Evolutionary conservation across 2,329 filamentous ascomycete species (phyloP).

Genomic region (Hortaea sp.): DNA sequence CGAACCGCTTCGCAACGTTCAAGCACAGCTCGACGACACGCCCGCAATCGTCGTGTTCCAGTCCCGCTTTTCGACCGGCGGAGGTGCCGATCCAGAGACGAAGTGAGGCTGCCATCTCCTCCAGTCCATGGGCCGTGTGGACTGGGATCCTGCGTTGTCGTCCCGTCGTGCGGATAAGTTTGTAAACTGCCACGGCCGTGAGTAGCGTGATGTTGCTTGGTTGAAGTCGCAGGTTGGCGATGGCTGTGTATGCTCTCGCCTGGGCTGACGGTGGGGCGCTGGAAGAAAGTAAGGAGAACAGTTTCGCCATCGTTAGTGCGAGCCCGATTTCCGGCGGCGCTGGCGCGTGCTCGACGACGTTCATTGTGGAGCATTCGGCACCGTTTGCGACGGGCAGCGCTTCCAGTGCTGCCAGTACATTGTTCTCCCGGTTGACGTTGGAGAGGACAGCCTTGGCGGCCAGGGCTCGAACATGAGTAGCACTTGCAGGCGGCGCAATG

Average conservation of each 20-base stretch:
- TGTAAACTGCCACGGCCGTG: constrained; percentile 36
- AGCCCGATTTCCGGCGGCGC: constrained; percentile 48
- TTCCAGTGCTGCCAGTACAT: constrained; percentile 45
- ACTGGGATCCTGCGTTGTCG: constrained; percentile 14
- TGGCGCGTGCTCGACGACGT: constrained; percentile 44
- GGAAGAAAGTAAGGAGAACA: constrained; percentile 36
- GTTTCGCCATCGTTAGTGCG: constrained; percentile 50
- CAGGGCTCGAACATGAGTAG: constrained; percentile 50
- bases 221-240: constrained; percentile 32
- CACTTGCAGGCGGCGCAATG: constrained; percentile 68
- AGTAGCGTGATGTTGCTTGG: constrained; percentile 33
- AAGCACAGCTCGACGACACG: constrained; percentile 33
- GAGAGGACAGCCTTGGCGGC: constrained; percentile 50
- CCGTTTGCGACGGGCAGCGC: constrained; percentile 34
- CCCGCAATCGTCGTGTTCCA: constrained; percentile 28
- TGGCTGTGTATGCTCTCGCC: constrained; percentile 27
- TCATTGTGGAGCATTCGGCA: constrained; percentile 22
- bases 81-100: constrained; percentile 39
- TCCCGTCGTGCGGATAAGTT: constrained; percentile 28
- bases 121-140: constrained; percentile 30
- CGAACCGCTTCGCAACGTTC: constrained; percentile 33
- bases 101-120: constrained; percentile 33
- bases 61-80: constrained; percentile 30
- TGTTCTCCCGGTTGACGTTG: constrained; percentile 40
- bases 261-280: constrained; percentile 22